Conservation (phyloP, 2,329 filamentous ascomycete genomes). For the Stachybotrys chartarum region DNA sequence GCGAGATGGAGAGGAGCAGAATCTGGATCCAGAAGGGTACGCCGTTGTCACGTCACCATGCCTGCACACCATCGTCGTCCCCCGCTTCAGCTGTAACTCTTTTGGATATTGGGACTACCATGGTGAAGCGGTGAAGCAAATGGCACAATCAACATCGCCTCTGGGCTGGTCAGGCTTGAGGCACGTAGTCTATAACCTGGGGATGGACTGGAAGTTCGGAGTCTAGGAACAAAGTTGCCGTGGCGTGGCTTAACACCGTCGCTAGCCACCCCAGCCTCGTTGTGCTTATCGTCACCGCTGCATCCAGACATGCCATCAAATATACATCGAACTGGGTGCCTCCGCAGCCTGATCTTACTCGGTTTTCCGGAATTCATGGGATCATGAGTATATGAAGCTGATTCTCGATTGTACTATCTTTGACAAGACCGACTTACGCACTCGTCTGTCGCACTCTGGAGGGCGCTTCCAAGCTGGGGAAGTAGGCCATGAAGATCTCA, state of each 20-base stretch:
- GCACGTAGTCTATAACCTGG: neutral
- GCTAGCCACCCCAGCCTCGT: neutral
- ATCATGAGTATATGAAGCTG: neutral
- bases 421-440: neutral
- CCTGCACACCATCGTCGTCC: neutral
- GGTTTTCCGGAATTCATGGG: neutral
- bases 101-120: neutral
- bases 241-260: neutral
- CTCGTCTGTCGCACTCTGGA: neutral
- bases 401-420: neutral
- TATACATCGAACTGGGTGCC: neutral
- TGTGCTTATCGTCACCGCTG: neutral
- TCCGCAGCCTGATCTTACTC: neutral
- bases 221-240: neutral
- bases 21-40: neutral
- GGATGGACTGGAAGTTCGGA: neutral
- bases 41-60: neutral
- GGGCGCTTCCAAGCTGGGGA: neutral
- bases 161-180: neutral
- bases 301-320: neutral
- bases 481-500: neutral
- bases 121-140: neutral
- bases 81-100: neutral
- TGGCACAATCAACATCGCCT: neutral
- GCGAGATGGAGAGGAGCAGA: neutral